A percentile compares a stretch with the other conserved stretches of the same genome.
Evolutionary conservation across 345 rosid species (phyloP).

Genomic region (Melaleuca quinquenervia): DNA sequence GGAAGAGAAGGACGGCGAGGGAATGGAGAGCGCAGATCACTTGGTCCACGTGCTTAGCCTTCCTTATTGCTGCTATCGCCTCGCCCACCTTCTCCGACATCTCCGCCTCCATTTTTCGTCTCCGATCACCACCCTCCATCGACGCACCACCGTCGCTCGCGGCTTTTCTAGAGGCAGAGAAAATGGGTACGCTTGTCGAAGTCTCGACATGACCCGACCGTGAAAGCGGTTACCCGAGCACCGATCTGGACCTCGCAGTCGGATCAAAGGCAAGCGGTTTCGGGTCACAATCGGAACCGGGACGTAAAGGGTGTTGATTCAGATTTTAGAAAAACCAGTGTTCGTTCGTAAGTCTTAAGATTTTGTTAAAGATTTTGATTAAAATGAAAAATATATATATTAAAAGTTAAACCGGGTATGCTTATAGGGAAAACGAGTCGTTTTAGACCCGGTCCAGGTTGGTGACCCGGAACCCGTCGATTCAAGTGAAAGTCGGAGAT

Average conservation of each 20-base stretch:
- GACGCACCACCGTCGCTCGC: neutral
- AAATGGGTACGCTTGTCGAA: neutral
- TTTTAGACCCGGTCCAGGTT: neutral
- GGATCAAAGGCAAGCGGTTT: neutral
- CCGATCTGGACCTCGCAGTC: neutral
- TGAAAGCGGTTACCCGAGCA: neutral
- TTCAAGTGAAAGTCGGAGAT: neutral
- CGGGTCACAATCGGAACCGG: neutral
- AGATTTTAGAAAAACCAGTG: no score
- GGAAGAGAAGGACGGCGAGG: conserved; percentile 63
- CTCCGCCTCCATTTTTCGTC: conserved; percentile 10
- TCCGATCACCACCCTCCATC: neutral
- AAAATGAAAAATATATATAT: no score
- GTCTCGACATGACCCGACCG: accelerated
- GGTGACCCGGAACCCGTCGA: neutral
- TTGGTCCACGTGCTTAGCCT: conserved; percentile 63
- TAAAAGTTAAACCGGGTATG: no score
- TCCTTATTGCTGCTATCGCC: conserved; percentile 33
- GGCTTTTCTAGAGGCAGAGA: neutral
- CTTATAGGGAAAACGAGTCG: neutral
- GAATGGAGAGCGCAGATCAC: conserved; percentile 74
- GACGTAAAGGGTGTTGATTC: no score
- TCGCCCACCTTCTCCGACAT: conserved; percentile 47
- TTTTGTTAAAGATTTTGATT: no score
- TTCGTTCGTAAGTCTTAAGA: no score